Percentiles rank a stretch among this genome's conserved stretches.
phyloP scores from a whole-genome alignment of 306 rosid genomes.

The Pterocarpus santalinus region DNA sequence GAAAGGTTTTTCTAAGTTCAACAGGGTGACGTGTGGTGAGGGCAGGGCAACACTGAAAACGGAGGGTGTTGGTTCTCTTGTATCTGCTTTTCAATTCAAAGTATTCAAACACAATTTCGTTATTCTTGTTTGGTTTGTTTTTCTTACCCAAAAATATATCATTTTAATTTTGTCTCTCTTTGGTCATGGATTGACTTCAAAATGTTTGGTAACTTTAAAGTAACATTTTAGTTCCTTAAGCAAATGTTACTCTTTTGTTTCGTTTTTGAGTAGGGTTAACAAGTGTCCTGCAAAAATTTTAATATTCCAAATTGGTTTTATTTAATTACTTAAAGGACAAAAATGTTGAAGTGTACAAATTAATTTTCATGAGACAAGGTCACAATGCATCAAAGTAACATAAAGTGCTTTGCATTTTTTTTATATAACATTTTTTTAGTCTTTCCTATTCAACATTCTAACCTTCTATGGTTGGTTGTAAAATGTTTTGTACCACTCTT shows the following conservation, averaged over 20 bases:
- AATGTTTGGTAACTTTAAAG: not conserved
- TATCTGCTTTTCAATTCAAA: not conserved
- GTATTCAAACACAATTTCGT: not conserved
- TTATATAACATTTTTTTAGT: no score
- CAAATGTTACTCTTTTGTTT: not conserved
- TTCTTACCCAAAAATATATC: not conserved
- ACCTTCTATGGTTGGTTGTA: no score
- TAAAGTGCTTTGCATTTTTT: no score
- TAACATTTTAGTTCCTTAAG: not conserved
- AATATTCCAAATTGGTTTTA: no score
- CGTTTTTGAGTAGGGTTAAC: no score
- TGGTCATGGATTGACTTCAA: not conserved
- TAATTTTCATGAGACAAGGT: no score
- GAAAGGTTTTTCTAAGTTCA: not conserved
- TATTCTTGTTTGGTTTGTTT: not conserved
- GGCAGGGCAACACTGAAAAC: not conserved
- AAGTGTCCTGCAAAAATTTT: no score
- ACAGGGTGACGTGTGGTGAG: slow-evolving; percentile 7
- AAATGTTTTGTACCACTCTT: no score
- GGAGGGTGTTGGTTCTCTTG: not conserved
- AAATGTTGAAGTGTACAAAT: no score
- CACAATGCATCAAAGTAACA: no score
- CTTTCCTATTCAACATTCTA: no score
- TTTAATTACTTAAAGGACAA: no score
- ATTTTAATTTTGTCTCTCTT: not conserved